Conservation (phyloP, 176 grass and related monocot genomes). For the Carex kokanica region DNA sequence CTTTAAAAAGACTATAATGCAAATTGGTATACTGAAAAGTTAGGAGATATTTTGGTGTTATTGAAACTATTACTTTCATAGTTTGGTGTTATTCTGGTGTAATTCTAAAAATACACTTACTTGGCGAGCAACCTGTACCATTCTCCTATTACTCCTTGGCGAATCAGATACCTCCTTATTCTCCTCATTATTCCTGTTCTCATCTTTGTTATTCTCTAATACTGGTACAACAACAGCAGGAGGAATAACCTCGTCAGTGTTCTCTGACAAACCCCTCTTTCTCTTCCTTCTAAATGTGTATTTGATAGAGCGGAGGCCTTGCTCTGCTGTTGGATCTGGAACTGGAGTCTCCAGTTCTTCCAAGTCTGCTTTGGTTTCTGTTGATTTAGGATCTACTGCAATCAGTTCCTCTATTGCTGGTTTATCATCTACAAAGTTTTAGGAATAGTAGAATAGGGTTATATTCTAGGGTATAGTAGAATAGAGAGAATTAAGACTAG, state of each 20-base stretch:
- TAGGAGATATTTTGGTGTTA: neutral
- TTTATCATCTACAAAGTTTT: constrained; percentile 42
- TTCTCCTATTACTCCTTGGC: constrained; percentile 48
- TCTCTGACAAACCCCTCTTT: constrained; percentile 43
- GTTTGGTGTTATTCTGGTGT: neutral
- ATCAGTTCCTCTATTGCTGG: constrained; percentile 22
- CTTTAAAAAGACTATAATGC: neutral
- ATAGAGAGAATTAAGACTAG: no score
- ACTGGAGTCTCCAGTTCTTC: constrained; percentile 30
- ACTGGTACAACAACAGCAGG: constrained; percentile 2
- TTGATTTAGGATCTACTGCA: constrained; percentile 19
- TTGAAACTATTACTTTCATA: neutral
- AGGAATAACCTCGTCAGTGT: constrained; percentile 28
- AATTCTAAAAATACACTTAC: constrained; percentile 29
- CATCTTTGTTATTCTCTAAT: constrained; percentile 21
- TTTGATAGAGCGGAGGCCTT: constrained; percentile 53
- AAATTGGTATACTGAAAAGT: neutral
- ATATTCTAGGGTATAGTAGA: no score
- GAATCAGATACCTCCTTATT: constrained; percentile 36
- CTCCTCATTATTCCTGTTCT: neutral
- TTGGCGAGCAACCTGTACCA: constrained; percentile 82
- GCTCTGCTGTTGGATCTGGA: constrained; percentile 18
- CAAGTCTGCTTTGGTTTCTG: constrained; percentile 35
- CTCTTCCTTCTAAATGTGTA: constrained; percentile 94
- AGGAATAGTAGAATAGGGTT: constrained; percentile 13